Percentiles rank a stretch among this genome's conserved stretches.
Conservation (phyloP, 2,329 filamentous ascomycete species). For the Mycogone perniciosa region DNA sequence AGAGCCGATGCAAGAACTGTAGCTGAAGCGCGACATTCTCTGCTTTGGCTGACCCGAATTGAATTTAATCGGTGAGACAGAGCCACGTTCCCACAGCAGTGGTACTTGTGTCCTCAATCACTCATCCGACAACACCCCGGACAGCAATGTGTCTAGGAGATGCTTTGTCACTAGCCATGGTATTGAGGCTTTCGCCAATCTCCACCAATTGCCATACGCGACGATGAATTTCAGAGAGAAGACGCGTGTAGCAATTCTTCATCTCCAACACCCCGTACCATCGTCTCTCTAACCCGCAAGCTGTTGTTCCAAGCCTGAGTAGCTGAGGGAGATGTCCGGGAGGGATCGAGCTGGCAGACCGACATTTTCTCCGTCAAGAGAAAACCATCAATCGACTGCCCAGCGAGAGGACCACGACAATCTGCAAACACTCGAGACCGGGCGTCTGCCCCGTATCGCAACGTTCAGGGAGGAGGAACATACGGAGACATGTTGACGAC, state of each 20-base stretch:
- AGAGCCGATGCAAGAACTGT: slow-evolving; percentile 86
- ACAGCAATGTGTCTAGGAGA: slow-evolving; percentile 34
- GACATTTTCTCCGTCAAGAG: slow-evolving; percentile 21
- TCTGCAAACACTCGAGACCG: slow-evolving; percentile 54
- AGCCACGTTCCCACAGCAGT: slow-evolving; percentile 9
- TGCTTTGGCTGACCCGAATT: slow-evolving; percentile 80
- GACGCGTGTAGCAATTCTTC: slow-evolving; percentile 46
- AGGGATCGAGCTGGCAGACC: slow-evolving; percentile 72
- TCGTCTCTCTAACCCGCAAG: slow-evolving; percentile 52
- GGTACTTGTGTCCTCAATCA: slow-evolving; percentile 1
- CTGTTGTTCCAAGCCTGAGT: slow-evolving; percentile 38
- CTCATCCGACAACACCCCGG: slow-evolving; percentile 77
- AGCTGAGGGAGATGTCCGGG: slow-evolving; percentile 55
- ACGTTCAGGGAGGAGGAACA: slow-evolving; percentile 36
- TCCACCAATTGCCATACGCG: slow-evolving; percentile 31
- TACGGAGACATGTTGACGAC: slow-evolving; percentile 49
- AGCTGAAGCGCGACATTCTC: slow-evolving; percentile 88
- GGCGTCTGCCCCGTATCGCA: slow-evolving; percentile 32
- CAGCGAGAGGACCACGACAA: slow-evolving; percentile 85
- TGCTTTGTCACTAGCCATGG: slow-evolving; percentile 28
- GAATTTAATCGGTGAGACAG: slow-evolving; percentile 70
- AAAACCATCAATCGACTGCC: slow-evolving; percentile 34
- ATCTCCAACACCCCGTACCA: slow-evolving; percentile 68
- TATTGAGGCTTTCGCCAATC: slow-evolving; percentile 23
- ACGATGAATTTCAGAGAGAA: slow-evolving; percentile 77